Conservation (phyloP, 371 early-diverging fungal species). For the Choanephora cucurbitarum region DNA sequence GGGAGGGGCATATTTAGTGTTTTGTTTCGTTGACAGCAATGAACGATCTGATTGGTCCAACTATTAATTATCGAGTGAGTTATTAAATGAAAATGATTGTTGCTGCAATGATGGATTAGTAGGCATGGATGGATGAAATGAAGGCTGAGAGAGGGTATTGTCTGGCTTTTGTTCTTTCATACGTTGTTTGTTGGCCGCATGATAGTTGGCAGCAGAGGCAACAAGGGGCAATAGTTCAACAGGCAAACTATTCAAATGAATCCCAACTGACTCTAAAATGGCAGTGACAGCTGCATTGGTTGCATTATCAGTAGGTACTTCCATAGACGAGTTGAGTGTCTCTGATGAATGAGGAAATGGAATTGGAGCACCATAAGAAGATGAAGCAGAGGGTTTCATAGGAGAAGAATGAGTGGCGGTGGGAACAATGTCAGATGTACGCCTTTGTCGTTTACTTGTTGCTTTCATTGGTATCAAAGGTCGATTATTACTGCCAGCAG, state of each 20-base stretch:
- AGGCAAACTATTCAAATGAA: conserved; percentile 27
- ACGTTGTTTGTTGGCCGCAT: conserved; percentile 24
- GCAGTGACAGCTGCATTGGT: conserved; percentile 25
- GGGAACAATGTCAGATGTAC: conserved; percentile 13
- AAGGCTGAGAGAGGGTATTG: conserved; percentile 5
- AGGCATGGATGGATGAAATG: not conserved
- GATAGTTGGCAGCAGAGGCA: conserved; percentile 33
- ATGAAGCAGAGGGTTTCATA: not conserved
- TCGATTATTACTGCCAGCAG: not conserved
- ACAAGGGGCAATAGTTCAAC: conserved; percentile 26
- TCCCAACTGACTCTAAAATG: conserved; percentile 32
- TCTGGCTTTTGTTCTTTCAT: conserved; percentile 14
- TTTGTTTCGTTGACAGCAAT: not conserved
- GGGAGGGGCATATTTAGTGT: no score
- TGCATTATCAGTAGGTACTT: conserved; percentile 2
- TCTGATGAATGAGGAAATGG: not conserved
- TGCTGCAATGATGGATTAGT: conserved; percentile 3
- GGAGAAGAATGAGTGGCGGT: not conserved
- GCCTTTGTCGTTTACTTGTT: conserved; percentile 13
- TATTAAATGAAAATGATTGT: not conserved
- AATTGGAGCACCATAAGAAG: not conserved
- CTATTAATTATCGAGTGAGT: no score
- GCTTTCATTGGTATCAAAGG: conserved; percentile 4
- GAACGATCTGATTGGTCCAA: no score
- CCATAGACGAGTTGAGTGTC: not conserved